phyloP scores from a whole-genome alignment of 2,329 filamentous ascomycete species.

The Westerdykella aurantiaca region DNA sequence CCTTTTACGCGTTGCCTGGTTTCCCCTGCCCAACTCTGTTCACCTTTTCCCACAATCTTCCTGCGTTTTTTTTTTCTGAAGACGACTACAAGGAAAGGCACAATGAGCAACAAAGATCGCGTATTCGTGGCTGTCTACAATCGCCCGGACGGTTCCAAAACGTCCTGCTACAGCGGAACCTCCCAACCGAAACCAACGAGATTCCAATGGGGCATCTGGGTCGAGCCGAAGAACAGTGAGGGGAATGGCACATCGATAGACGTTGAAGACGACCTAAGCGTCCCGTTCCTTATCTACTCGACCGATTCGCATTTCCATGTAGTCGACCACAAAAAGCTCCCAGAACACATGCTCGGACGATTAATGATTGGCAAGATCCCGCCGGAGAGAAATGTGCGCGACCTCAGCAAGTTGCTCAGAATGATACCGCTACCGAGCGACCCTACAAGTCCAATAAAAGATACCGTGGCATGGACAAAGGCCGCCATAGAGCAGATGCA shows the following conservation, averaged over 20 bases:
- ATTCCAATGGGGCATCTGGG: constrained; percentile 14
- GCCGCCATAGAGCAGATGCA: constrained; percentile 10
- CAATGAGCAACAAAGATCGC: constrained; percentile 13
- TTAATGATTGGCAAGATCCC: constrained; percentile 14
- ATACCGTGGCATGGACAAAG: constrained; percentile 10
- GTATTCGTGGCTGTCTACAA: constrained; percentile 13
- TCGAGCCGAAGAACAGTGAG: constrained; percentile 11
- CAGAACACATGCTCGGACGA: constrained; percentile 9
- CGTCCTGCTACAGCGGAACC: constrained; percentile 1
- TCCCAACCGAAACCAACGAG: background rate
- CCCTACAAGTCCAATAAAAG: constrained; percentile 3
- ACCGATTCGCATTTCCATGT: constrained; percentile 13
- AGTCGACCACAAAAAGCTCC: constrained; percentile 5
- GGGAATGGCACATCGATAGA: constrained; percentile 12
- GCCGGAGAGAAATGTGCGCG: constrained; percentile 2
- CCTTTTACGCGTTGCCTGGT: too few relatives aligned
- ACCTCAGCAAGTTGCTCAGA: constrained; percentile 6
- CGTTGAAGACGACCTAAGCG: constrained; percentile 5
- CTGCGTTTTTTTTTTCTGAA: too few relatives aligned
- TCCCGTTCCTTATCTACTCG: constrained; percentile 6
- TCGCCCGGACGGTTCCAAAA: constrained; percentile 3
- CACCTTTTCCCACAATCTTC: too few relatives aligned
- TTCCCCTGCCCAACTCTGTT: too few relatives aligned
- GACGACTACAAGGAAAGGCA: background rate
- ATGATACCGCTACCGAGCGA: constrained; percentile 9